Evolutionary conservation across 2,329 filamentous ascomycete genomes (phyloP).

Genomic region (Colletotrichum echinochloae): DNA sequence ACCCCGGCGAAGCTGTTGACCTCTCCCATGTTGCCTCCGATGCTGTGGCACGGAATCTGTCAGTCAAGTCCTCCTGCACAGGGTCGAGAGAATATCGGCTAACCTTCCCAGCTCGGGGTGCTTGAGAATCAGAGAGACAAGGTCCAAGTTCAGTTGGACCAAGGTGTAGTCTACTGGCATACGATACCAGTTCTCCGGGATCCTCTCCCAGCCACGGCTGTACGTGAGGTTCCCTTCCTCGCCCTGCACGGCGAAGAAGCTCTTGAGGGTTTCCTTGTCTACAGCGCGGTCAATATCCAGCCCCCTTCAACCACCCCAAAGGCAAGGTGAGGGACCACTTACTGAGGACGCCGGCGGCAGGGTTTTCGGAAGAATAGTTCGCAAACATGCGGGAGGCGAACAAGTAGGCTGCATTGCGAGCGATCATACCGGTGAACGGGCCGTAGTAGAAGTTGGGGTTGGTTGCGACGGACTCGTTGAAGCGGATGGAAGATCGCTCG

Average conservation of each 20-base stretch:
- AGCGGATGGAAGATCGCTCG: constrained; percentile 57
- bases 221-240: constrained; percentile 55
- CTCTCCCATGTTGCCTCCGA: constrained; percentile 65
- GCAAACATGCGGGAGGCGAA: constrained; percentile 57
- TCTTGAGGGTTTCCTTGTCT: constrained; percentile 54
- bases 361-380: constrained; percentile 58
- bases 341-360: constrained; percentile 44
- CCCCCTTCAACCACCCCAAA: too few relatives aligned
- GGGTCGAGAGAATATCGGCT: background rate
- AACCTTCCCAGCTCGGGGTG: constrained; percentile 54
- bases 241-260: constrained; percentile 61
- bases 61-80: background rate
- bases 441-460: constrained; percentile 68
- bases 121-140: constrained; percentile 51
- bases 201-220: constrained; percentile 61
- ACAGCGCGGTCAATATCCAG: background rate
- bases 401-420: constrained; percentile 60
- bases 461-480: constrained; percentile 59
- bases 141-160: constrained; percentile 54
- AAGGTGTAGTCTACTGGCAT: constrained; percentile 60
- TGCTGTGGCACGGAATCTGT: constrained; percentile 43
- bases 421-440: constrained; percentile 62
- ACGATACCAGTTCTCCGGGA: constrained; percentile 65
- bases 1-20: constrained; percentile 64
- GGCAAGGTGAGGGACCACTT: background rate